Conservation (phyloP, 352 stramenopile genomes). For the Sclerospora graminicola region DNA sequence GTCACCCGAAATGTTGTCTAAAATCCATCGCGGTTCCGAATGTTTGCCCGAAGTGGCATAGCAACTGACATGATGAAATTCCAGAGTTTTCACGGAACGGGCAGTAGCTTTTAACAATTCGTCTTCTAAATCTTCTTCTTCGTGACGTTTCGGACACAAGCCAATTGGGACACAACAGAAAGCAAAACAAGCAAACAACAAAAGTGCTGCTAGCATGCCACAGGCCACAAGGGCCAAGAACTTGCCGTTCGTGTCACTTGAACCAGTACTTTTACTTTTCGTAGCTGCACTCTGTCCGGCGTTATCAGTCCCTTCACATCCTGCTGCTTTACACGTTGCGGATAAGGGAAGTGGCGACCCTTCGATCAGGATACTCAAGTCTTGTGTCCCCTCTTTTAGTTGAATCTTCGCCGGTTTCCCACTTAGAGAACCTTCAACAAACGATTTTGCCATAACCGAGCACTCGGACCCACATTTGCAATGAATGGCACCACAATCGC, state of each 20-base stretch:
- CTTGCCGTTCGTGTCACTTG: slow-evolving; percentile 1
- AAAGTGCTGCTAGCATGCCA: slow-evolving; percentile 1
- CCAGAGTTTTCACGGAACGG: slow-evolving; percentile 30
- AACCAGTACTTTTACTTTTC: slow-evolving; percentile 2
- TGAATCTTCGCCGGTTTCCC: slow-evolving; percentile 49
- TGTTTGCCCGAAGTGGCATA: slow-evolving; percentile 15
- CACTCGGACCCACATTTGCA: slow-evolving; percentile 56
- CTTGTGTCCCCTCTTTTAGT: slow-evolving; percentile 21
- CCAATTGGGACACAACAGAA: slow-evolving; percentile 12
- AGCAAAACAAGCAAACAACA: slow-evolving; percentile 8
- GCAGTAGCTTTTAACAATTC: slow-evolving; percentile 37
- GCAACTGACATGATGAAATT: slow-evolving; percentile 52
- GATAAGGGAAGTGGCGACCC: slow-evolving; percentile 58
- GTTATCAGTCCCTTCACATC: slow-evolving; percentile 25
- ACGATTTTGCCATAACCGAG: slow-evolving; percentile 33
- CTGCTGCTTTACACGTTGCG: slow-evolving; percentile 46
- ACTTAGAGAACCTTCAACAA: slow-evolving; percentile 54
- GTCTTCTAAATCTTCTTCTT: slow-evolving; percentile 20
- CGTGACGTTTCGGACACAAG: slow-evolving; percentile 1
- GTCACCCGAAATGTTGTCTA: slow-evolving; percentile 51
- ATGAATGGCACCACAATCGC: slow-evolving; percentile 30
- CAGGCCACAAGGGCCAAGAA: slow-evolving; percentile 10
- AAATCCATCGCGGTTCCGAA: slow-evolving; percentile 26
- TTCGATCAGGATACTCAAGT: slow-evolving; percentile 52
- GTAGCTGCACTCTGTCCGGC: slow-evolving; percentile 11